phyloP scores from a whole-genome alignment of 495 filamentous ascomycete species.

The Penicillium lagena region DNA sequence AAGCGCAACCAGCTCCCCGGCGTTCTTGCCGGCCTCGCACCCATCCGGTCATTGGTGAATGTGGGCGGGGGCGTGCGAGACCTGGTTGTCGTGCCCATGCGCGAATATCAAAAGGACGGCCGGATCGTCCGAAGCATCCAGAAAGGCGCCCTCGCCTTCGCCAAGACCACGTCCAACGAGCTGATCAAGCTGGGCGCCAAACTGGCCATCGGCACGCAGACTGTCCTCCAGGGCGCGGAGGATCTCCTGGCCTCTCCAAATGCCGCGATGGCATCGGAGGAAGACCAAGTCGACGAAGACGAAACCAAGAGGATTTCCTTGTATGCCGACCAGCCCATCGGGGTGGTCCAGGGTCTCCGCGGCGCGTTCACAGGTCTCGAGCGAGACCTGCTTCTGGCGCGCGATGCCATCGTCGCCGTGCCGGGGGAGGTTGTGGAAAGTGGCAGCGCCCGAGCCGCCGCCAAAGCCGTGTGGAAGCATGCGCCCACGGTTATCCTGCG shows the following conservation, averaged over 20 bases:
- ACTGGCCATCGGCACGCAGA: constrained; percentile 90
- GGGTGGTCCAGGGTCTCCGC: constrained; percentile 76
- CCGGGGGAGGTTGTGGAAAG: constrained; percentile 87
- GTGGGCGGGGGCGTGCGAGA: constrained; percentile 81
- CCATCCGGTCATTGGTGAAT: constrained; percentile 82
- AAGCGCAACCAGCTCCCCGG: constrained; percentile 83
- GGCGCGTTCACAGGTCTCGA: constrained; percentile 77
- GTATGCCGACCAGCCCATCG: constrained; percentile 90
- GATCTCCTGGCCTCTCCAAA: constrained; percentile 55
- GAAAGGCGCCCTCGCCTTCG: constrained; percentile 84
- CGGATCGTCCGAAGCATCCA: constrained; percentile 84
- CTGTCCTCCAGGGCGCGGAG: constrained; percentile 81
- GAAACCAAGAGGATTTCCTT: constrained; percentile 71
- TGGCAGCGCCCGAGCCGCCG: constrained; percentile 73
- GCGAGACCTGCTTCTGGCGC: constrained; percentile 74
- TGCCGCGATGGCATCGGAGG: constrained; percentile 34
- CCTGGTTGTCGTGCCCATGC: constrained; percentile 80
- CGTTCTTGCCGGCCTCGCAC: constrained; percentile 83
- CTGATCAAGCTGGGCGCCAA: constrained; percentile 91
- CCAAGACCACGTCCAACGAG: constrained; percentile 86
- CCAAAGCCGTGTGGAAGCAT: constrained; percentile 68
- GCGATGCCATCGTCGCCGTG: constrained; percentile 91
- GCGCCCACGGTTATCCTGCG: constrained; percentile 88
- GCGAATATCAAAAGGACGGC: constrained; percentile 90
- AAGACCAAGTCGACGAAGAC: constrained; percentile 55